phyloP scores from a whole-genome alignment of 1,284 basidiomycete species.

The Ceratobasidium sp. region DNA sequence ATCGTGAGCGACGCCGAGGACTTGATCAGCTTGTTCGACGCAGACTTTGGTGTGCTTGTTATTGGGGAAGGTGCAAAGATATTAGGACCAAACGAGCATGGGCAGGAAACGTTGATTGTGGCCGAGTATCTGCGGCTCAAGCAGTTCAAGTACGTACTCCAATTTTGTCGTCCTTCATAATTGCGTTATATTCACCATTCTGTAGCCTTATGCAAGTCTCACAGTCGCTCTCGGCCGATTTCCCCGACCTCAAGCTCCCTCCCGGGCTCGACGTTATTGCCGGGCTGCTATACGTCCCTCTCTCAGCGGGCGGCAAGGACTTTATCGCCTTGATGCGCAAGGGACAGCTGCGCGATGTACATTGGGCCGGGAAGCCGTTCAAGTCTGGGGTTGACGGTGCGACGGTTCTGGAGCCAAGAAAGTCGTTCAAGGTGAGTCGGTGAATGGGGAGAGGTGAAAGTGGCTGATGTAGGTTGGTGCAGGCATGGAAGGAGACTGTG shows the following conservation, averaged over 20 bases:
- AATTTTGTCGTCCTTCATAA: background rate
- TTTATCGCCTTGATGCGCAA: conserved; percentile 87
- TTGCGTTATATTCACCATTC: background rate
- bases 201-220: conserved; percentile 70
- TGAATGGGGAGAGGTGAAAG: background rate
- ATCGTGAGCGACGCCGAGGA: conserved; percentile 90
- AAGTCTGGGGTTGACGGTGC: conserved; percentile 57
- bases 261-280: conserved; percentile 78
- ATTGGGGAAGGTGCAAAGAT: conserved; percentile 90
- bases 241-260: conserved; percentile 77
- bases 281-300: conserved; percentile 81
- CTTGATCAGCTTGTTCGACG: conserved; percentile 82
- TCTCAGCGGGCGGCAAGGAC: conserved; percentile 75
- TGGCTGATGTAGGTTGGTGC: background rate
- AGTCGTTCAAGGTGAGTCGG: conserved; percentile 71
- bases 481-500: conserved; percentile 81
- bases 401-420: conserved; percentile 73
- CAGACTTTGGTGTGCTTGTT: conserved; percentile 85
- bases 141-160: conserved; percentile 69
- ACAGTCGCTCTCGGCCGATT: conserved; percentile 76
- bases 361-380: conserved; percentile 84
- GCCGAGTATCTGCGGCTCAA: conserved; percentile 87
- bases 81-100: conserved; percentile 79
- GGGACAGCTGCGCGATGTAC: conserved; percentile 76
- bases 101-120: conserved; percentile 86